Base-by-base conservation (phyloP, 345 rosid genomes). In the Rhodomyrtus tomentosa region DNA sequence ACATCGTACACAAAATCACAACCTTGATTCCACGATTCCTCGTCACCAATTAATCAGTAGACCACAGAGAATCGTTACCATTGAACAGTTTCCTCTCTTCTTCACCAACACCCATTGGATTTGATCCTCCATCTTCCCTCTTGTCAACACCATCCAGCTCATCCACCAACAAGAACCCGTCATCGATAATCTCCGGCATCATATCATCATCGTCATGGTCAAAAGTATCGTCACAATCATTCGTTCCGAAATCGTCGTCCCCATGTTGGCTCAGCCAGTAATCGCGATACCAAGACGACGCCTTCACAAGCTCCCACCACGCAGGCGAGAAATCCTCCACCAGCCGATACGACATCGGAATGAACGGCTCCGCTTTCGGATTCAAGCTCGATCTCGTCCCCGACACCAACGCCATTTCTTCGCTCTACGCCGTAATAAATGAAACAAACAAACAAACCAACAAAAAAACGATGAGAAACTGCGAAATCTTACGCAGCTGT, bases 271-370 rank as follows among this genome's bases (percentile, higher is more conserved):
- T 68, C 45, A 68, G 79, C 79, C 79, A 68, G 79, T 68, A 68
- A 48, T 50, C 29, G 38, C 54, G 50, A 45, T 50, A 81, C 83
- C 83, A 81, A 51, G 56, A 38, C 36, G 83, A 81, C 42, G 45
- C 55, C 58, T 81, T 50, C 25, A 81, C 56, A 22, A 81, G 42
- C 55, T 81, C 83, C 83, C 83, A 81, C 83, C 83, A 81, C 83
- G 42, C 36, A 7, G 83, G 83, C 83, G 83, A 81, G 83, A 81
- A 81, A 81, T 81, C 83, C 83, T 81, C 83, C 83, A 81, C 83
- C 42, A 27, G 55, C 25, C 83, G 83, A 52, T 50, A 81, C 40
- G 55, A 18, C 83, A 81, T 81, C 42, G 83, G 83, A 36, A 81
- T 81, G 29, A 81, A 81, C 13, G 83, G 83, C 83, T 81, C 56